phyloP scores from a whole-genome alignment of 2,329 filamentous ascomycete genomes.

The Aspergillus sclerotialis region DNA sequence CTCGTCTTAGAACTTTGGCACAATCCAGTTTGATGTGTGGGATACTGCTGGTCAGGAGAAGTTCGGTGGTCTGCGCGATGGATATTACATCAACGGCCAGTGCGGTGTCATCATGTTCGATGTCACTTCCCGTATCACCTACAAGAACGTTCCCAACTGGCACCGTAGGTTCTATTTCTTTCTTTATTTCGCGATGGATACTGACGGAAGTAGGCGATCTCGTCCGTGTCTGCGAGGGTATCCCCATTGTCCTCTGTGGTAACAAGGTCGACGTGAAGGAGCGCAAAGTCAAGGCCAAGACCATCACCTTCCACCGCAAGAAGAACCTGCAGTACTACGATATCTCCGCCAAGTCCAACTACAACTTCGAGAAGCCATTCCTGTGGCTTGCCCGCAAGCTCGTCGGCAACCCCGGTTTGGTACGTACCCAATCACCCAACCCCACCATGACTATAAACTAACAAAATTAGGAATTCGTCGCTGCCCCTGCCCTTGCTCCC shows the following conservation, averaged over 20 bases:
- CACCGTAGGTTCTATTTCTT: conserved; percentile 67
- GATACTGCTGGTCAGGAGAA: conserved; percentile 99
- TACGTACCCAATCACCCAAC: conserved; percentile 41
- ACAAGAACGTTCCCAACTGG: conserved; percentile 99
- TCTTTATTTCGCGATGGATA: no score
- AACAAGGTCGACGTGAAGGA: conserved; percentile 99
- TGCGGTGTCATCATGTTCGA: conserved; percentile 99
- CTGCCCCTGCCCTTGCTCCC: conserved; percentile 86
- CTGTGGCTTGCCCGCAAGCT: conserved; percentile 98
- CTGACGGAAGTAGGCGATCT: conserved; percentile 65
- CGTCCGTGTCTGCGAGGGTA: conserved; percentile 98
- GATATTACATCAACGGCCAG: conserved; percentile 99
- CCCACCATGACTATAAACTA: conserved; percentile 2
- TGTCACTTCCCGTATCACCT: conserved; percentile 97
- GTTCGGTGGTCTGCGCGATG: conserved; percentile 97
- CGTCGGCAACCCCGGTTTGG: conserved; percentile 81
- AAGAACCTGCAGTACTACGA: conserved; percentile 99
- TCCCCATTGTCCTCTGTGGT: conserved; percentile 93
- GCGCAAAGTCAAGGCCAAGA: conserved; percentile 99
- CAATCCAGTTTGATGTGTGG: conserved; percentile 99
- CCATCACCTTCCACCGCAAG: conserved; percentile 99
- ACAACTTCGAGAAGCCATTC: conserved; percentile 99
- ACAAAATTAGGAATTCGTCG: conserved; percentile 76
- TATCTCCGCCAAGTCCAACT: conserved; percentile 99
- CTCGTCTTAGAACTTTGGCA: conserved; percentile 68